These are phyloP conservation scores for Metschnikowia peoriensis DNA, from an alignment of 805 yeast species.

Conservation along the genomic window DNA sequence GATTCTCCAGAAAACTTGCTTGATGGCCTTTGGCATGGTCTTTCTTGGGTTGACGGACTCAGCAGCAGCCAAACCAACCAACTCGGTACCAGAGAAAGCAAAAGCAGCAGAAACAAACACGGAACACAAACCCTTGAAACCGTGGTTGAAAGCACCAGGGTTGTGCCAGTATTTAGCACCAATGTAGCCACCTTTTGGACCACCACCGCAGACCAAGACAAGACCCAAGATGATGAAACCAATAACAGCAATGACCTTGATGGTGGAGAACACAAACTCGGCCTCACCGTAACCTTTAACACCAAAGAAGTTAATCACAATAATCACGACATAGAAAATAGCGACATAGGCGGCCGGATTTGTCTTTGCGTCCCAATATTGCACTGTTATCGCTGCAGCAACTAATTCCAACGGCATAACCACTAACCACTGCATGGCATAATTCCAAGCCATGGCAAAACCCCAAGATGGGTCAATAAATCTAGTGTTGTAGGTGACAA, in stretches of 20 bases:
- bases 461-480: constrained; percentile 26
- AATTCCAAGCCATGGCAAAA: constrained; percentile 32
- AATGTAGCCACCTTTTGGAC: constrained; percentile 49
- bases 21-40: constrained; percentile 61
- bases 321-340: constrained; percentile 51
- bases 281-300: constrained; percentile 70
- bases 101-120: constrained; percentile 62
- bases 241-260: constrained; percentile 55
- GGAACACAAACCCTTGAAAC: constrained; percentile 62
- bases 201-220: constrained; percentile 59
- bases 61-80: constrained; percentile 64
- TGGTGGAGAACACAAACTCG: constrained; percentile 54
- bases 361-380: constrained; percentile 44
- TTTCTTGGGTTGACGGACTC: constrained; percentile 62
- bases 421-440: constrained; percentile 38
- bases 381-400: constrained; percentile 40
- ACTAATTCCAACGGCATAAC: constrained; percentile 37
- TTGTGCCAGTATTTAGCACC: constrained; percentile 59
- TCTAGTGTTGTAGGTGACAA: constrained; percentile 23
- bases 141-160: constrained; percentile 58
- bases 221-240: constrained; percentile 59
- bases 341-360: constrained; percentile 57
- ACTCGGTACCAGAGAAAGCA: constrained; percentile 66
- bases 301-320: constrained; percentile 56
- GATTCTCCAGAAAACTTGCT: constrained; percentile 65